phyloP scores from a whole-genome alignment of 202 grass and related monocot genomes.

The Setaria italica region DNA sequence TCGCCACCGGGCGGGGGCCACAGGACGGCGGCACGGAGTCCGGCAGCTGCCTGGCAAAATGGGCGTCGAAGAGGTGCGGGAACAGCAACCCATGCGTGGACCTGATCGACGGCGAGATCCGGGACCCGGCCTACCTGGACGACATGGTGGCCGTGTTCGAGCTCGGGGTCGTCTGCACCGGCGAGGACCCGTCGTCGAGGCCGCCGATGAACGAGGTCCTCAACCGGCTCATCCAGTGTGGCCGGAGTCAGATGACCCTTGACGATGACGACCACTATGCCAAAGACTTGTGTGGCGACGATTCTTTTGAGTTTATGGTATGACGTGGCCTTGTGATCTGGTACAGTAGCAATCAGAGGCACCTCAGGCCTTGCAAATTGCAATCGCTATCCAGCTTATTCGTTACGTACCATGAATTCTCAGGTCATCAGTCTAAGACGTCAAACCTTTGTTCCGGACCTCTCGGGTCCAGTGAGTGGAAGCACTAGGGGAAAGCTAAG shows the following conservation, averaged over 20 bases:
- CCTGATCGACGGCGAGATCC: slow-evolving; percentile 29
- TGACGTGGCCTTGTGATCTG: neutral
- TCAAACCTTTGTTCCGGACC: too few relatives aligned
- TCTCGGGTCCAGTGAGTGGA: too few relatives aligned
- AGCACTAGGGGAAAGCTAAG: too few relatives aligned
- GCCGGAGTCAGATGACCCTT: neutral
- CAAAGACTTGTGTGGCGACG: neutral
- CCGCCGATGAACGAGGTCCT: slow-evolving; percentile 40
- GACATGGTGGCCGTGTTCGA: slow-evolving; percentile 30
- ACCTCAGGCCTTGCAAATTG: too few relatives aligned
- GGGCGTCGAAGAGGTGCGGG: slow-evolving; percentile 22
- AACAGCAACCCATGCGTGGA: neutral
- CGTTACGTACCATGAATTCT: too few relatives aligned
- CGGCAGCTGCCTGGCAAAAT: slow-evolving; percentile 30
- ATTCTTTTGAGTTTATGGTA: neutral
- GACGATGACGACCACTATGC: neutral
- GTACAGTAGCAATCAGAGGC: too few relatives aligned
- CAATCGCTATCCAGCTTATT: too few relatives aligned
- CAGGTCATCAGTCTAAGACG: too few relatives aligned
- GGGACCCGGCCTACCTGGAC: neutral
- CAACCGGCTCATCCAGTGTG: slow-evolving; percentile 11
- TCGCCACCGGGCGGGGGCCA: slow-evolving; percentile 24
- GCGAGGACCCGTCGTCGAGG: slow-evolving; percentile 32
- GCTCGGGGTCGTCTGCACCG: slow-evolving; percentile 33
- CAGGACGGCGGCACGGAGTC: slow-evolving; percentile 32